Conservation (phyloP, 2,329 filamentous ascomycete genomes). For the Alternaria alternata region DNA sequence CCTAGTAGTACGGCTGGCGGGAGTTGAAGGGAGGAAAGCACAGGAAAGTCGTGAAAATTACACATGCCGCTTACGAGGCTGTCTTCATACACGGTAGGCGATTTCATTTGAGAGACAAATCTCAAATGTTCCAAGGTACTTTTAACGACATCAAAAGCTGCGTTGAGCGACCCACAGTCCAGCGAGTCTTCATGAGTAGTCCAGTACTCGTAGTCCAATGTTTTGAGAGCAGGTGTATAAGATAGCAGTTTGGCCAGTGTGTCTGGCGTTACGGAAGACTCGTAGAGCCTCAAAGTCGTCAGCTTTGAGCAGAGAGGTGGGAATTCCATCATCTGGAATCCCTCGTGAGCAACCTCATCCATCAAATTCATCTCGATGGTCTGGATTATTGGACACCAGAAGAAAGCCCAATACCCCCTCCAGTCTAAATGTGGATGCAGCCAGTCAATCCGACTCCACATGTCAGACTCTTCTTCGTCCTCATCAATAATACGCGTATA, state of each 20-base stretch:
- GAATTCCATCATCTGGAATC: background rate
- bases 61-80: background rate
- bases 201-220: background rate
- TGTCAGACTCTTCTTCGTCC: background rate
- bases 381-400: background rate
- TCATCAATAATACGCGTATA: background rate
- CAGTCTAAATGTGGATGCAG: background rate
- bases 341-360: background rate
- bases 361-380: background rate
- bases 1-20: background rate
- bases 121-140: background rate
- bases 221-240: background rate
- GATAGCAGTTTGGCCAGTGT: background rate
- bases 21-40: background rate
- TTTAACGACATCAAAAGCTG: background rate
- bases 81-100: background rate
- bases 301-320: background rate
- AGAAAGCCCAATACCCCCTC: background rate
- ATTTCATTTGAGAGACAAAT: background rate
- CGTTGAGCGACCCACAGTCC: background rate
- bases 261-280: background rate
- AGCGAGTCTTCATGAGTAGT: background rate
- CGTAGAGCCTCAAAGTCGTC: background rate
- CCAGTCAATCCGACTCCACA: background rate
- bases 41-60: background rate